Percentiles rank a stretch among this genome's conserved stretches.
Evolutionary conservation across 306 rosid species (phyloP).

Genomic region (Pyrus betulifolia): DNA sequence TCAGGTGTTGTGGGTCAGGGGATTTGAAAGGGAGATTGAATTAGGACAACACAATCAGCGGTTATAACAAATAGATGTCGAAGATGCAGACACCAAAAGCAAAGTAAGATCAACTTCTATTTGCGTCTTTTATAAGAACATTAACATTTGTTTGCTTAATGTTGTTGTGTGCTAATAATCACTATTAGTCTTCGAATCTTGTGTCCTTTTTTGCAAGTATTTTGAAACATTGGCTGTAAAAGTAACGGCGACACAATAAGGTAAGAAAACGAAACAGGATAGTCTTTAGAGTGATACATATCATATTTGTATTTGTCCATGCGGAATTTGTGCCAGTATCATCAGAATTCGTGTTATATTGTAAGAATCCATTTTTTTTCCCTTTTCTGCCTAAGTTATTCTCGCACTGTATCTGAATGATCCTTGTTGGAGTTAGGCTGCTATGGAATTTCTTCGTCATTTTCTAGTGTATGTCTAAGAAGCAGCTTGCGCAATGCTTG

Average conservation of each 20-base stretch:
- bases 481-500: neutral
- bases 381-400: neutral
- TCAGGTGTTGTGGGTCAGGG: slow-evolving; percentile 63
- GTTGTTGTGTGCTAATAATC: neutral
- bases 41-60: slow-evolving; percentile 2
- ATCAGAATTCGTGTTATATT: neutral
- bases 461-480: neutral
- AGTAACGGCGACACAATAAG: neutral
- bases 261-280: neutral
- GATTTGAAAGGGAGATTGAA: slow-evolving; percentile 23
- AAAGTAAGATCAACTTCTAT: slow-evolving; percentile 46
- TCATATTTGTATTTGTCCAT: neutral
- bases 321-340: neutral
- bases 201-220: neutral
- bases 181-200: neutral
- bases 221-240: neutral
- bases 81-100: slow-evolving; percentile 79
- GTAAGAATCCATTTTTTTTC: neutral
- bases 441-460: neutral
- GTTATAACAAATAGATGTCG: neutral
- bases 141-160: slow-evolving; percentile 7
- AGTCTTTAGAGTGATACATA: neutral
- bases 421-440: neutral
- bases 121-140: slow-evolving; percentile 3
- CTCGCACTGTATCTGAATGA: neutral